Evolutionary conservation across 257 asterid species (phyloP), one percentile per base, ranked within the genome.

Genomic region (Gentiana macrophylla): DNA sequence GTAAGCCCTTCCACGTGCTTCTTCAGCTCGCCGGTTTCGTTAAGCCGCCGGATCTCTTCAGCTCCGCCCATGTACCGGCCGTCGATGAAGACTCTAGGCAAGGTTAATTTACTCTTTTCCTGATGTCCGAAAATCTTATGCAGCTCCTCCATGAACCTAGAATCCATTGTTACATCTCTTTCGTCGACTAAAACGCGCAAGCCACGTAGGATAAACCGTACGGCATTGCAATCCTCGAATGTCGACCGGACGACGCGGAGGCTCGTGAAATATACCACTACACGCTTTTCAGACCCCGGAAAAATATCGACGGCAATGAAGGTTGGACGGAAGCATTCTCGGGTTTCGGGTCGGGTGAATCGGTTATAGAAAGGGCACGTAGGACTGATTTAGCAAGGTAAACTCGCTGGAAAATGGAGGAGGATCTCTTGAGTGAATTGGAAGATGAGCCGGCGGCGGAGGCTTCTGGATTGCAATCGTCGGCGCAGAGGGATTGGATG

Each of bases 61-160:
- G 80, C 93, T 0, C 96, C 96, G 12, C 98, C 98, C 33, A 87
- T 61, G 83, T 91, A 91, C 72, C 95, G 71, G 37, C 98, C 98
- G 62, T 83, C 87, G 45, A 85, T 78, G 81, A 91, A 91, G 36
- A 91, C 94, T 73, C 84, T 74, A 0, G 98, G 98, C 8, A 90
- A 74, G 53, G 87, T 59, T 59, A 79, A 48, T 34, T 62, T 72
- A 9, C 85, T 59, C 75, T 72, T 77, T 4, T 78, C 89, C 38
- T 73, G 49, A 11, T 44, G 57, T 7, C 80, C 84, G 57, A 86
- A 60, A 63, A 84, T 86, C 75, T 57, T 71, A 73, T 70, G 82
- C 63, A 91, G 77, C 87, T 91, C 98, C 53, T 61, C 78, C 86
- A 72, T 71, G 80, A 77, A 91, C 37, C 82, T 49, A 3, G 78